These are phyloP conservation scores for Anaeramoeba flamelloides DNA, from an alignment of 78 protist species.

Conservation along the genomic window DNA sequence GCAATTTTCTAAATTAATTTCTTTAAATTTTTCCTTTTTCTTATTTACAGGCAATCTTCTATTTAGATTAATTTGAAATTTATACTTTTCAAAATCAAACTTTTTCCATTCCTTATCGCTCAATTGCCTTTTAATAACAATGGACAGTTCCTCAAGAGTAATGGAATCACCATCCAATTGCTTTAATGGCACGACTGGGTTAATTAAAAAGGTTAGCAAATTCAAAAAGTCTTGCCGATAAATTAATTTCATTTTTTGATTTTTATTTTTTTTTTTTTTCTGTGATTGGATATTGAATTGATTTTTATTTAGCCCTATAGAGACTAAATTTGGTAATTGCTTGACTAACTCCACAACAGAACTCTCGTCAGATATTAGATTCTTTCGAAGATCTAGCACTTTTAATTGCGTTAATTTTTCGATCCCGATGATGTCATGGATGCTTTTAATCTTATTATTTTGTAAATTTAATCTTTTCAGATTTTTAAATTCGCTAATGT, in stretches of 20 bases:
- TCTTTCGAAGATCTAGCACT: neutral
- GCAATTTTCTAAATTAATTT: neutral
- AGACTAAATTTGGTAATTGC: neutral
- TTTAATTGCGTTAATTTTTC: neutral
- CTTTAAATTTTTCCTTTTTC: neutral
- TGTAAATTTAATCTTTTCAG: neutral
- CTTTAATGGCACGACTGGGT: neutral
- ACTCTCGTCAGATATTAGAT: neutral
- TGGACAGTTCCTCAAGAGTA: neutral
- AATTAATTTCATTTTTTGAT: neutral
- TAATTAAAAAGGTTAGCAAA: too few species aligned
- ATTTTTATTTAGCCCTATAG: neutral
- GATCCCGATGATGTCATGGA: neutral
- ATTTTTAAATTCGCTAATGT: neutral
- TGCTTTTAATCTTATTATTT: neutral
- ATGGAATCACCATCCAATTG: neutral
- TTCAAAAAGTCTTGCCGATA: too few species aligned
- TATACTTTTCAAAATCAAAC: neutral
- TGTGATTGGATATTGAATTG: neutral
- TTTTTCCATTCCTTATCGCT: neutral
- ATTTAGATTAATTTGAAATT: neutral
- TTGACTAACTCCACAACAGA: neutral
- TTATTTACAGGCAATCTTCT: neutral
- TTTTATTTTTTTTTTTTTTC: neutral
- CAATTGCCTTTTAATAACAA: neutral